Conservation (phyloP, 1,284 basidiomycete species). For the Ustanciosporium gigantosporum region DNA sequence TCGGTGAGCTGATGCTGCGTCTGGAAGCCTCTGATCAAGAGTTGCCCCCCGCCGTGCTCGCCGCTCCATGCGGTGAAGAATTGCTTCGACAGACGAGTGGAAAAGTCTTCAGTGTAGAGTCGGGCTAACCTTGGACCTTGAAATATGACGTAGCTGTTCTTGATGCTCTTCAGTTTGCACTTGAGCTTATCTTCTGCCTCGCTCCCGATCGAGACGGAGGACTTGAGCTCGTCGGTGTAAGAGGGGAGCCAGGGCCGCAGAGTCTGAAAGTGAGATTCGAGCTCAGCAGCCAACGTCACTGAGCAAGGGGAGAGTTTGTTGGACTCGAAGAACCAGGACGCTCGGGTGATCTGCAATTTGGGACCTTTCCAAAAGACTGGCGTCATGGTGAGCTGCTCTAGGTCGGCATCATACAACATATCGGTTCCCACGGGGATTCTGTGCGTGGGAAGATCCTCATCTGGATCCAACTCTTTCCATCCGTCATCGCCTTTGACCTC, state of each 20-base stretch:
- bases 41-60: constrained; percentile 43
- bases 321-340: constrained; percentile 65
- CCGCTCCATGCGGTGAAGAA: constrained; percentile 50
- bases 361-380: constrained; percentile 67
- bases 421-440: constrained; percentile 41
- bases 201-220: constrained; percentile 63
- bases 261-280: constrained; percentile 61
- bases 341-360: constrained; percentile 64
- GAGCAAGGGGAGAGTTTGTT: constrained; percentile 63
- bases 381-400: constrained; percentile 35
- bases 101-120: constrained; percentile 52
- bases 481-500: constrained; percentile 11
- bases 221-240: constrained; percentile 65
- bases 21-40: constrained; percentile 36
- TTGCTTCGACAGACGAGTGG: constrained; percentile 41
- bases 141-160: constrained; percentile 64
- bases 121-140: constrained; percentile 64
- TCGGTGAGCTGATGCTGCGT: constrained; percentile 23
- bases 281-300: constrained; percentile 64
- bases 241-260: constrained; percentile 61
- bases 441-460: constrained; percentile 13
- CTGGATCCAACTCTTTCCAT: constrained; percentile 33
- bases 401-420: constrained; percentile 47
- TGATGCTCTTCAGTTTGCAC: constrained; percentile 58
- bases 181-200: constrained; percentile 67